Evolutionary conservation across 352 stramenopile genomes (phyloP), one percentile per base, ranked within the genome.

Genomic region (Globisporangium solare): DNA sequence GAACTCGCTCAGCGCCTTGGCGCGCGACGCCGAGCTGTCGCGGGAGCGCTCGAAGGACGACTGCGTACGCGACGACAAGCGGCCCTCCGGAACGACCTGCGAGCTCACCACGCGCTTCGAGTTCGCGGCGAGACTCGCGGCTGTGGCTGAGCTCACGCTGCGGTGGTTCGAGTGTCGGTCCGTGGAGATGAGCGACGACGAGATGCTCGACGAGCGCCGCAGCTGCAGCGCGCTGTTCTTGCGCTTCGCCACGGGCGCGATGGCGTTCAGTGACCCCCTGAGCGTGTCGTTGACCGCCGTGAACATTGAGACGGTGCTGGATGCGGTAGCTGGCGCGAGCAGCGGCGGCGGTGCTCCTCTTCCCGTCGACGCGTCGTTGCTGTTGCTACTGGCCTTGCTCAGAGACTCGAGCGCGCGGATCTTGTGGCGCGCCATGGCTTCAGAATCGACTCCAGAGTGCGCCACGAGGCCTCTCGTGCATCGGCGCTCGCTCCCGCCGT

Each of bases 1-100:
- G 56, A 90, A 89, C 60, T 90, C 80, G 50, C 61, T 88, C 47
- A 89, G 68, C 3, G 76, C 76, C 20, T 79, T 82, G 6, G 69
- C 66, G 14, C 74, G 70, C 7, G 71, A 73, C 15, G 74, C 73
- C 17, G 76, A 80, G 51, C 75, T 86, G 53, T 87, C 76, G 46
- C 79, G 56, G 37, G 71, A 58, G 22, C 68, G 63, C 47, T 87
- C 69, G 47, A 74, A 27, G 3, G 66, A 70, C 42, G 63, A 59
- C 20, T 60, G 59, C 47, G 65, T 71, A 54, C 53, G 49, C 31
- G 55, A 72, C 3, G 70, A 65, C 0, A 47, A 53, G n/a, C 42
- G 21, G 31, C 57, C 65, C 18, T 86, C 78, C 1, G 75, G 73
- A 13, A 60, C 55, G 0, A 85, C 59, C 20, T 74, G 67, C 3